Evolutionary conservation across 306 rosid genomes (phyloP).

Genomic region (Cicer yamashitae): DNA sequence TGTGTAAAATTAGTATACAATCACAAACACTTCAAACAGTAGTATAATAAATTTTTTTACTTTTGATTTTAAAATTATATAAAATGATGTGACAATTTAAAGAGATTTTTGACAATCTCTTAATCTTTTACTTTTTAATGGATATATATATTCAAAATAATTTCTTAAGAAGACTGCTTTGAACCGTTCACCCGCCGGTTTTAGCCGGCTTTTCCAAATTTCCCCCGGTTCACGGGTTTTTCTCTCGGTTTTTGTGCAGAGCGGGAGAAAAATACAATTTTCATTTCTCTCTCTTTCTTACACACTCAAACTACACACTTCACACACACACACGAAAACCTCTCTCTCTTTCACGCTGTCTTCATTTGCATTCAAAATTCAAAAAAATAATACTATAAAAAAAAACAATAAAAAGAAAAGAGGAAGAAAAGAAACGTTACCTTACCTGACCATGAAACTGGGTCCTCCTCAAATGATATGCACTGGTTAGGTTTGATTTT

Average conservation of each 20-base stretch:
- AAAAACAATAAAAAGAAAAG: no score
- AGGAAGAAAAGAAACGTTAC: conserved; percentile 7
- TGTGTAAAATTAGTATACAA: no score
- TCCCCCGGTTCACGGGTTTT: conserved; percentile 22
- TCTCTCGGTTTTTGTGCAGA: conserved; percentile 4
- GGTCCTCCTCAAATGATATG: conserved; percentile 45
- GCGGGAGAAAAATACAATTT: conserved; percentile 28
- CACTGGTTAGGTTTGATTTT: conserved; percentile 52
- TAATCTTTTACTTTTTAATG: no score
- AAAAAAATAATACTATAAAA: neutral
- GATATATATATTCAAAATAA: neutral
- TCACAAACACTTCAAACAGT: no score
- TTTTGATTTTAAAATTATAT: no score
- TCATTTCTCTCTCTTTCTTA: neutral
- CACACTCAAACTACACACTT: neutral
- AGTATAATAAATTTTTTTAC: no score
- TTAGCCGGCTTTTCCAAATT: neutral
- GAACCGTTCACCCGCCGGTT: neutral
- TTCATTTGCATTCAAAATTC: conserved; percentile 2
- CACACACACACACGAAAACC: neutral
- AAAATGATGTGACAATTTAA: no score
- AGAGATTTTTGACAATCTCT: no score
- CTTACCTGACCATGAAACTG: conserved; percentile 32
- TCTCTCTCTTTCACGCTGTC: neutral
- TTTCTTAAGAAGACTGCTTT: neutral